Evolutionary conservation across 306 rosid genomes (phyloP).

Genomic region (Inga oerstediana): DNA sequence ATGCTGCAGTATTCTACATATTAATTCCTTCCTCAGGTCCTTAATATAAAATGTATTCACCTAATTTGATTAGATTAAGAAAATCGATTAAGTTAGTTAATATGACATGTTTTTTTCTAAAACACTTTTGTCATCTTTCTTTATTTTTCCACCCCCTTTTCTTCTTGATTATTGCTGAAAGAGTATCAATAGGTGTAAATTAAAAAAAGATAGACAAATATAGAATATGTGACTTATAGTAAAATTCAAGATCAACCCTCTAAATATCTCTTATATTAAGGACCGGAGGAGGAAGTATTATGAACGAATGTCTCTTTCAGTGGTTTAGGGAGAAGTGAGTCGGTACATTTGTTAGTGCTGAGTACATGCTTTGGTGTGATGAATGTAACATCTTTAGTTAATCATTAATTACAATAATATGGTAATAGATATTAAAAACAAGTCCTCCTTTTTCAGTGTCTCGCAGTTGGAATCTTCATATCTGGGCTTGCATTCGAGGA

Average conservation of each 20-base stretch:
- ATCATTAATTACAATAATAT: neutral
- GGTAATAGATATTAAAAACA: slow-evolving; percentile 29
- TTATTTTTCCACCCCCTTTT: too few species aligned
- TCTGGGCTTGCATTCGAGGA: slow-evolving; percentile 80
- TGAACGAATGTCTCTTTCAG: neutral
- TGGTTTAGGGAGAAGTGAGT: slow-evolving; percentile 24
- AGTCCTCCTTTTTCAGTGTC: slow-evolving; percentile 56
- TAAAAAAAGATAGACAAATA: too few species aligned
- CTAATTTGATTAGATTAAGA: too few species aligned
- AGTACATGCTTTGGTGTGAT: slow-evolving; percentile 30
- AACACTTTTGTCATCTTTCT: too few species aligned
- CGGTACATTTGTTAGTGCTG: slow-evolving; percentile 9
- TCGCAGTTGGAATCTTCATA: slow-evolving; percentile 79
- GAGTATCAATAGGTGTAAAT: too few species aligned
- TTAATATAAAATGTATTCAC: too few species aligned
- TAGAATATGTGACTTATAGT: too few species aligned
- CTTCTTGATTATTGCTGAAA: too few species aligned
- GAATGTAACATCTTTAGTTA: slow-evolving; percentile 11
- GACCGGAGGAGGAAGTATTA: neutral
- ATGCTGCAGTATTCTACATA: neutral
- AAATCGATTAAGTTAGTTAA: too few species aligned
- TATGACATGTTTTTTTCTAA: too few species aligned
- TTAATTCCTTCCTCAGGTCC: neutral
- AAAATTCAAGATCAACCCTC: too few species aligned
- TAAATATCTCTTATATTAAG: too few species aligned